These are phyloP conservation scores for Fulvia fulva DNA, from an alignment of 2,329 filamentous ascomycete species.

Conservation along the genomic window DNA sequence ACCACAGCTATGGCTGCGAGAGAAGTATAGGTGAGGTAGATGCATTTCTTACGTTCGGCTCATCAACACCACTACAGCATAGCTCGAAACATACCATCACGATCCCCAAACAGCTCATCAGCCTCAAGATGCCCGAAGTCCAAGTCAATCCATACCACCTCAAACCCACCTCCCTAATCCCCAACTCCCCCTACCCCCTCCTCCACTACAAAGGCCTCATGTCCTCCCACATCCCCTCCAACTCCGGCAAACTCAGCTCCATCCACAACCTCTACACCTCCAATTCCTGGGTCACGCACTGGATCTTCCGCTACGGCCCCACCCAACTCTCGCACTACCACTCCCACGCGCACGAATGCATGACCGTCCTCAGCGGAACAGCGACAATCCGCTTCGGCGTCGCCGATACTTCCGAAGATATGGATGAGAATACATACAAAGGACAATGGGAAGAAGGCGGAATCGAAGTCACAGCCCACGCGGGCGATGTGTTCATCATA, in stretches of 20 bases:
- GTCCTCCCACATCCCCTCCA: conserved; percentile 18
- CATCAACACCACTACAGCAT: neutral
- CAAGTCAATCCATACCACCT: conserved; percentile 38
- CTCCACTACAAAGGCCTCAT: conserved; percentile 51
- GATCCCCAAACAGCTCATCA: neutral
- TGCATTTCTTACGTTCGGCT: neutral
- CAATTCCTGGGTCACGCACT: conserved; percentile 53
- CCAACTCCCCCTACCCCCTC: conserved; percentile 51
- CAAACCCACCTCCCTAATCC: conserved; percentile 44
- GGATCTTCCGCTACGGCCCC: conserved; percentile 55
- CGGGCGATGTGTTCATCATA: conserved; percentile 57
- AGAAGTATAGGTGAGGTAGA: neutral
- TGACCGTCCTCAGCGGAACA: conserved; percentile 52
- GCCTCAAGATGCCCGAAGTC: conserved; percentile 2
- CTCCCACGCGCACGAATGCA: conserved; percentile 54
- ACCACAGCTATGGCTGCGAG: neutral
- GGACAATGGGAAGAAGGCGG: conserved; percentile 44
- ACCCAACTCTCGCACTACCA: conserved; percentile 58
- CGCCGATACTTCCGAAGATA: conserved; percentile 44
- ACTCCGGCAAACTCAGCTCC: conserved; percentile 27
- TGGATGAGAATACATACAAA: conserved; percentile 41
- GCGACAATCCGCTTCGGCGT: conserved; percentile 55
- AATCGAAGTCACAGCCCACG: conserved; percentile 45
- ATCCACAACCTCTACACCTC: conserved; percentile 44
- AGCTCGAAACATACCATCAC: neutral